Evolutionary conservation across 164 flowering plant species (phyloP).

Genomic region (Kalanchoe fedtschenkoi): DNA sequence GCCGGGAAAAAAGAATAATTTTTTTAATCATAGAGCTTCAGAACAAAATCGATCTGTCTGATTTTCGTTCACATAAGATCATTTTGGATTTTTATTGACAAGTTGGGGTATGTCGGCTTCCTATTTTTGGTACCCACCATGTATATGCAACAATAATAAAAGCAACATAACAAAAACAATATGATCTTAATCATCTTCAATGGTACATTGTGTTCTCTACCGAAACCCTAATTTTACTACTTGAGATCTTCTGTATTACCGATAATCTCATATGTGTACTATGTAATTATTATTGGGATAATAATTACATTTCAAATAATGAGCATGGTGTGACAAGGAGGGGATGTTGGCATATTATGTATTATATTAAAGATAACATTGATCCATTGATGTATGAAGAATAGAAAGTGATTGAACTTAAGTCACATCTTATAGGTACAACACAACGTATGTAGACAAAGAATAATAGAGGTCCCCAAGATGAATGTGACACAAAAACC

Average conservation of each 20-base stretch:
- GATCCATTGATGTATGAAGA: not conserved
- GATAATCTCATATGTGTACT: not conserved
- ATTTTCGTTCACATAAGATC: not conserved
- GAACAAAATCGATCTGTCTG: not conserved
- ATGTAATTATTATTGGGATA: not conserved
- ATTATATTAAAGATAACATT: not conserved
- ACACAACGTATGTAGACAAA: slow-evolving; percentile 3
- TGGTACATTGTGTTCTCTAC: not conserved
- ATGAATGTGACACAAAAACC: slow-evolving; percentile 2
- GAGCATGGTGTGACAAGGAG: not conserved
- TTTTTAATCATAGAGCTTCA: not conserved
- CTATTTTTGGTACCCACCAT: not conserved
- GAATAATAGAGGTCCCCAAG: slow-evolving; percentile 4
- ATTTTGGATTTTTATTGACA: not conserved
- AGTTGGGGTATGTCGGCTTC: slow-evolving; percentile 2
- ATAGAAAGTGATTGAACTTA: not conserved
- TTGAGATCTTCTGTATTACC: not conserved
- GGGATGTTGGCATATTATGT: not conserved
- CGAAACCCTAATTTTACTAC: not conserved
- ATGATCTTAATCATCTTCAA: not conserved
- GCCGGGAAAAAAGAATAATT: not conserved
- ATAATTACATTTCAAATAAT: not conserved
- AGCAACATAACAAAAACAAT: not conserved
- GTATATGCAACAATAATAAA: not conserved
- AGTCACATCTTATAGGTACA: slow-evolving; percentile 2